These are phyloP conservation scores for Hypoxylon rubiginosum DNA, from an alignment of 2,329 filamentous ascomycete genomes.

Conservation along the genomic window DNA sequence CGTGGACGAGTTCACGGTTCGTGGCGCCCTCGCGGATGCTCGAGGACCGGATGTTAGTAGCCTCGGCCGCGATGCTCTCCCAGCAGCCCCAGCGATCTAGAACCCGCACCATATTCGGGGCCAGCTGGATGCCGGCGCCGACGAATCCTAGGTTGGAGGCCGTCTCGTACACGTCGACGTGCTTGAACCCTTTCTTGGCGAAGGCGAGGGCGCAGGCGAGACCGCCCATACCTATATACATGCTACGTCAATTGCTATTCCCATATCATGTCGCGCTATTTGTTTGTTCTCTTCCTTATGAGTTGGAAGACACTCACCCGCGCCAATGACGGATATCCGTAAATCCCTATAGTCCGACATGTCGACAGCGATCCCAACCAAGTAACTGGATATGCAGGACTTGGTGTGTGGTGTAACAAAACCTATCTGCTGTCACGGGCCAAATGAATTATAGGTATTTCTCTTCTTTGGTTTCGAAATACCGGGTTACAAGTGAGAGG, in stretches of 20 bases:
- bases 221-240: slow-evolving; percentile 78
- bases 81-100: slow-evolving; percentile 80
- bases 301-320: slow-evolving; percentile 55
- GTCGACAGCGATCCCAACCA: slow-evolving; percentile 21
- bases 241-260: slow-evolving; percentile 18
- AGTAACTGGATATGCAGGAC: slow-evolving; percentile 7
- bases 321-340: slow-evolving; percentile 62
- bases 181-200: slow-evolving; percentile 80
- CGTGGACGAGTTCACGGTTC: slow-evolving; percentile 77
- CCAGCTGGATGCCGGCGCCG: slow-evolving; percentile 86
- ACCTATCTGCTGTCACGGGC: slow-evolving; percentile 14
- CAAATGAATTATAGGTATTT: slow-evolving; percentile 8
- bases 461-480: slow-evolving; percentile 18
- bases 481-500: slow-evolving; percentile 14
- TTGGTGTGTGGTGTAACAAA: slow-evolving; percentile 24
- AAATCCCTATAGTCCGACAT: slow-evolving; percentile 54
- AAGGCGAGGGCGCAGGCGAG: slow-evolving; percentile 78
- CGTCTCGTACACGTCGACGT: slow-evolving; percentile 80
- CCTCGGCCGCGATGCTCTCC: slow-evolving; percentile 73
- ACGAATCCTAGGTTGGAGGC: slow-evolving; percentile 83
- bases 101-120: slow-evolving; percentile 84
- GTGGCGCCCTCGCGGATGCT: slow-evolving; percentile 81
- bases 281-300: background rate
- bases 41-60: slow-evolving; percentile 77
- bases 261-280: slow-evolving; percentile 3